Conservation (phyloP, 495 filamentous ascomycete species). For the Pseudoneurospora amorphoporcata region DNA sequence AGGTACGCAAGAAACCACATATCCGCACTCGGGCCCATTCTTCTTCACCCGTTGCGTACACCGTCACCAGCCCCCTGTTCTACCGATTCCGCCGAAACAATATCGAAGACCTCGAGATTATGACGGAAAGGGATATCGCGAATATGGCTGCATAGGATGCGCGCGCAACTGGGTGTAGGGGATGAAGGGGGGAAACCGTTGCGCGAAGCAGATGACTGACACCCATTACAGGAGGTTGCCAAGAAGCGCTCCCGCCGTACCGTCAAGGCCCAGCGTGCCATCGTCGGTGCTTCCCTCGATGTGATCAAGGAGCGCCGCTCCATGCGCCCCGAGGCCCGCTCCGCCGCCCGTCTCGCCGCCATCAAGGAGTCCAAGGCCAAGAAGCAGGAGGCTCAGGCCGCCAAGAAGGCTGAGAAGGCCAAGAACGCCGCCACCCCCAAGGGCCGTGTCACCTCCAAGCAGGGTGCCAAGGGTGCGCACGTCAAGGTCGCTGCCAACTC, state of each 20-base stretch:
- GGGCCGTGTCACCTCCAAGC: slow-evolving; percentile 80
- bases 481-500: slow-evolving; percentile 76
- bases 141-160: not conserved
- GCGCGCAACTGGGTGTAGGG: not conserved
- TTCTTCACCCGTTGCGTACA: slow-evolving; percentile 6
- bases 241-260: slow-evolving; percentile 99
- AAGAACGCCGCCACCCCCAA: slow-evolving; percentile 69
- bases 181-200: not conserved
- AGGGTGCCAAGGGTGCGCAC: slow-evolving; percentile 86
- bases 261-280: slow-evolving; percentile 96
- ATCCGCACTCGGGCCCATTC: not conserved
- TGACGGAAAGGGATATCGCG: not conserved
- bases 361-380: slow-evolving; percentile 97
- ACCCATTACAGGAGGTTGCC: slow-evolving; percentile 72
- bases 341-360: slow-evolving; percentile 79
- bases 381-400: slow-evolving; percentile 71
- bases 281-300: slow-evolving; percentile 97
- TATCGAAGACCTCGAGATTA: not conserved
- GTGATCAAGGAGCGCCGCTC: slow-evolving; percentile 98
- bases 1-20: slow-evolving; percentile 56
- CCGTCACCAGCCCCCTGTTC: not conserved
- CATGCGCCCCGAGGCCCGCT: slow-evolving; percentile 86
- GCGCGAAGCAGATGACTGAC: slow-evolving; percentile 31
- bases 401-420: slow-evolving; percentile 99
- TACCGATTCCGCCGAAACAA: not conserved